Conservation (phyloP, 768 basidiomycete species). For the Pholiota conissans region DNA sequence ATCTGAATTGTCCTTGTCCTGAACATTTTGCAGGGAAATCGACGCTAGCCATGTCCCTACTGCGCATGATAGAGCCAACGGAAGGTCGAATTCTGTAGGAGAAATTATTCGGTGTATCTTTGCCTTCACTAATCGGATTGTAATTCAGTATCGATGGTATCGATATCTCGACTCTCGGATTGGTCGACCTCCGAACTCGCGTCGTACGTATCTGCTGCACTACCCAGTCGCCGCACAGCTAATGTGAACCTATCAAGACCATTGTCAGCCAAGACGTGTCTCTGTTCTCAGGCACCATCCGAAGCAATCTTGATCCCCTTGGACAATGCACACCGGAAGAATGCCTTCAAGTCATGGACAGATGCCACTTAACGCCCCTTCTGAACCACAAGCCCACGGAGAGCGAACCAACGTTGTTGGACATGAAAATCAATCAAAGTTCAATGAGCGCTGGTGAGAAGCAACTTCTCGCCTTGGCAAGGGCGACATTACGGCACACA, state of each 20-base stretch:
- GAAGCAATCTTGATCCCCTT: conserved; percentile 74
- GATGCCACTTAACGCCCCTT: conserved; percentile 58
- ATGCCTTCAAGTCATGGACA: conserved; percentile 62
- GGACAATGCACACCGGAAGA: conserved; percentile 56
- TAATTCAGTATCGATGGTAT: conserved; percentile 67
- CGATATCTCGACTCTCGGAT: conserved; percentile 64
- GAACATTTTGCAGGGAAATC: conserved; percentile 44
- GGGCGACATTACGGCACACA: conserved; percentile 65
- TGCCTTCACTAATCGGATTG: neutral
- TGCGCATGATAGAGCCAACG: conserved; percentile 63
- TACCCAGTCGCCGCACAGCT: neutral
- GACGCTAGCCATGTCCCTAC: conserved; percentile 54
- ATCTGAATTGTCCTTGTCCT: neutral
- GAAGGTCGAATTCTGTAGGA: conserved; percentile 59
- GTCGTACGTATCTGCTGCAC: conserved; percentile 41
- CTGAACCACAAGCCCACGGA: conserved; percentile 35
- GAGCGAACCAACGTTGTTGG: conserved; percentile 41
- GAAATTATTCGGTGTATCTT: neutral
- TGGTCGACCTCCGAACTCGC: conserved; percentile 66
- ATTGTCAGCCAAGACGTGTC: conserved; percentile 77
- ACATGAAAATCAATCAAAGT: conserved; percentile 65
- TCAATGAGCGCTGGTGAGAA: conserved; percentile 77
- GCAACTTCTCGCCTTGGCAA: conserved; percentile 69
- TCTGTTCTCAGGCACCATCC: conserved; percentile 70
- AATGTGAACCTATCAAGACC: conserved; percentile 42